Percentiles rank a stretch among this genome's conserved stretches.
Conservation (phyloP, 148 eudicot species). For the Suaeda aralocaspica region DNA sequence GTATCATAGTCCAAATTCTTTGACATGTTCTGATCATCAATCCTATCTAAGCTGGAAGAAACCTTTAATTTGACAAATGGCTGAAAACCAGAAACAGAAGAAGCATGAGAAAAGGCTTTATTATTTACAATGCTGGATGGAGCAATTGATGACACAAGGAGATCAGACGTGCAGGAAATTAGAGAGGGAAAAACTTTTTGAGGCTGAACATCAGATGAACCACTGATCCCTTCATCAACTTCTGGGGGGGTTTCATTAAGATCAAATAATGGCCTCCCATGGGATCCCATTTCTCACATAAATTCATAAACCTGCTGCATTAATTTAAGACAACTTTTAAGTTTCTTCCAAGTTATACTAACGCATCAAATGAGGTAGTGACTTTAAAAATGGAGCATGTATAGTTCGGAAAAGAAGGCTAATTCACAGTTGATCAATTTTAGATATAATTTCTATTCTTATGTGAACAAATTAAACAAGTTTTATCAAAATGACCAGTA, state of each 20-base stretch:
- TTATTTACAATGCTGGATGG: conserved; percentile 55
- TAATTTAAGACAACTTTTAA: not conserved
- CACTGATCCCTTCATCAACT: conserved; percentile 62
- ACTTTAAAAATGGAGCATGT: too few relatives aligned
- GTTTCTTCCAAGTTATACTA: not conserved
- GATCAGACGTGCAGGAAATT: conserved; percentile 51
- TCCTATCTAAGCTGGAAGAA: conserved; percentile 37
- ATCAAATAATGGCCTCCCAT: conserved; percentile 80
- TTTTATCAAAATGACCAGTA: too few relatives aligned
- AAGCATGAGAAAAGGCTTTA: conserved; percentile 83
- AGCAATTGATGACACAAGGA: conserved; percentile 46
- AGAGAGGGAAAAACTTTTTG: conserved; percentile 71
- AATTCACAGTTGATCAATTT: too few relatives aligned
- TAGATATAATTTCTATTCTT: too few relatives aligned
- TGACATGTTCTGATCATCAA: conserved; percentile 31
- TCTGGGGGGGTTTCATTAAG: conserved; percentile 86
- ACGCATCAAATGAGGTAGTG: not conserved
- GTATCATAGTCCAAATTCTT: conserved; percentile 21
- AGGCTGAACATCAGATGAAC: conserved; percentile 54
- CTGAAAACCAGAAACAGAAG: conserved; percentile 92
- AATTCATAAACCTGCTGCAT: conserved; percentile 46
- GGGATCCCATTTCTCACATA: conserved; percentile 76
- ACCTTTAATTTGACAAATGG: conserved; percentile 71
- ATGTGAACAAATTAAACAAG: too few relatives aligned
- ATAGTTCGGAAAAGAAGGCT: too few relatives aligned